Conservation (phyloP, 495 filamentous ascomycete genomes). For the Neurospora intermedia region DNA sequence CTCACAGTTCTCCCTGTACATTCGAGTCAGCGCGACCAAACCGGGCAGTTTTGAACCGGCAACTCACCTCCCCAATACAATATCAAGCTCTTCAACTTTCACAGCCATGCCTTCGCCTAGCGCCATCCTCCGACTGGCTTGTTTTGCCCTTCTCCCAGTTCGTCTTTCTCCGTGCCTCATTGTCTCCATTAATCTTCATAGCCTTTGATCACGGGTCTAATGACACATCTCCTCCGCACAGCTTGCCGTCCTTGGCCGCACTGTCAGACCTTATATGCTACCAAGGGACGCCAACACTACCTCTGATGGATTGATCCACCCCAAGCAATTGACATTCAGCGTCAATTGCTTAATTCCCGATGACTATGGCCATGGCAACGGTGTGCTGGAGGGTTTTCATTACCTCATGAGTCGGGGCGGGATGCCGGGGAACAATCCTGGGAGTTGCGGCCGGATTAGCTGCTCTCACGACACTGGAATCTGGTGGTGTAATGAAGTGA, state of each 20-base stretch:
- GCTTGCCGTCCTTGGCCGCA: background rate
- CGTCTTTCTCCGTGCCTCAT: background rate
- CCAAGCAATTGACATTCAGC: background rate
- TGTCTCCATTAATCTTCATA: background rate
- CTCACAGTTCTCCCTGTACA: background rate
- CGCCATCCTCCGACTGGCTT: background rate
- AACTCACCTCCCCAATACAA: background rate
- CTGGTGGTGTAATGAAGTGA: background rate
- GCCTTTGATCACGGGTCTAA: background rate
- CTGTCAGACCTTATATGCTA: background rate
- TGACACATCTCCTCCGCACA: background rate
- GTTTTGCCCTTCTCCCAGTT: background rate
- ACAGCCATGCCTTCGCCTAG: background rate
- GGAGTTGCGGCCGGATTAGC: background rate
- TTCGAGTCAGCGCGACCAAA: no score
- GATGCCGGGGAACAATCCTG: background rate
- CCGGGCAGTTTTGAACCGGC: background rate
- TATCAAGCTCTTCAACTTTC: background rate
- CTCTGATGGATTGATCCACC: background rate
- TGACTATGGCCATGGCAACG: background rate
- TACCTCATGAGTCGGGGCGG: background rate
- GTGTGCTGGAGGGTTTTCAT: background rate
- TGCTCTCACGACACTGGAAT: background rate
- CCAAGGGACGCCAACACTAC: background rate
- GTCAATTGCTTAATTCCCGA: background rate